These are phyloP conservation scores for Ophiostoma angusticollis DNA, from an alignment of 2,329 filamentous ascomycete genomes.

Conservation along the genomic window DNA sequence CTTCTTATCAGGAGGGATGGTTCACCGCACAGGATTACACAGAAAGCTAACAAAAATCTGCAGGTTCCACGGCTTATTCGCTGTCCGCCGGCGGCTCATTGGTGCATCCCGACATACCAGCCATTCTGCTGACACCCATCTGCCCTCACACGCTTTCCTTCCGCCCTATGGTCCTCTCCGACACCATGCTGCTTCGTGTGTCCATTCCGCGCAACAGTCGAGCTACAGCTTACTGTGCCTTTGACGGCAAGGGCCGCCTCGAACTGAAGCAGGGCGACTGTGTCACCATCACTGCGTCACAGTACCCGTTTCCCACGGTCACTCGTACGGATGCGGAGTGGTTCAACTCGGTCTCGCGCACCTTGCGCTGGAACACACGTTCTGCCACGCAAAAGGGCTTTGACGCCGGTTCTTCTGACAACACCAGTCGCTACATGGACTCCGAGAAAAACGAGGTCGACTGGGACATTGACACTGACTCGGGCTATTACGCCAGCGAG, in stretches of 20 bases:
- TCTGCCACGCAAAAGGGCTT: conserved; percentile 89
- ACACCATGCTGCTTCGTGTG: conserved; percentile 84
- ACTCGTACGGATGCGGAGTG: conserved; percentile 82
- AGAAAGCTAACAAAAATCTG: no score
- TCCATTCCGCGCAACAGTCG: conserved; percentile 74
- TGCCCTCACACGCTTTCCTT: conserved; percentile 96
- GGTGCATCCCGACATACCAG: conserved; percentile 92
- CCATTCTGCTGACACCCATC: conserved; percentile 91
- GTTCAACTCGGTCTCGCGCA: conserved; percentile 91
- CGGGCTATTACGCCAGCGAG: conserved; percentile 57
- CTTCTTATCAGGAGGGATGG: no score
- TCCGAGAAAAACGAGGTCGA: conserved; percentile 46
- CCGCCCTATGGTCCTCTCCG: conserved; percentile 92
- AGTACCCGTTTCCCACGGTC: conserved; percentile 95
- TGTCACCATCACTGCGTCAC: conserved; percentile 88
- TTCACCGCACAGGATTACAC: no score
- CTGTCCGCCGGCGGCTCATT: conserved; percentile 90
- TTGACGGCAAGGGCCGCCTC: conserved; percentile 91
- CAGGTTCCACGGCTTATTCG: conserved; percentile 84
- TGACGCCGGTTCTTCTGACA: conserved; percentile 42
- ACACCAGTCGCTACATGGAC: conserved; percentile 30
- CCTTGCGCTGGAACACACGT: conserved; percentile 87
- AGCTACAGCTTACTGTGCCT: conserved; percentile 90
- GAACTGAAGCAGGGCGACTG: conserved; percentile 89
- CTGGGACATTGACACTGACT: conserved; percentile 94